Evolutionary conservation across 1,284 basidiomycete genomes (phyloP), one percentile per base, ranked within the genome.

Genomic region (Exobasidium rhododendri): DNA sequence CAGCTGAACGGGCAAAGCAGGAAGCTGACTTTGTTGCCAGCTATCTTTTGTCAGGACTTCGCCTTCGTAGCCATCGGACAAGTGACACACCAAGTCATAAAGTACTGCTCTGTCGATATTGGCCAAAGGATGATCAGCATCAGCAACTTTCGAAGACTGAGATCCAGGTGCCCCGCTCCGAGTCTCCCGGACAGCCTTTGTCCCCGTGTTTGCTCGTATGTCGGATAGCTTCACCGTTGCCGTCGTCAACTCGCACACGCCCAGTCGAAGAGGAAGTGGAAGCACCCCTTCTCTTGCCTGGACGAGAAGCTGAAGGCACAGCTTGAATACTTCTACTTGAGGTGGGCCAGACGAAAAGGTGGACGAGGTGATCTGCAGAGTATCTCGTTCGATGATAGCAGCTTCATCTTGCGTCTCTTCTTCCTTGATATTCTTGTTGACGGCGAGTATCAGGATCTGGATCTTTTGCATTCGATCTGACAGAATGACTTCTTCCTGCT

Each of bases 101-200:
- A 78, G 68, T 28, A 75, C 61, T 3, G 74, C 65, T 10, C 75
- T 68, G 45, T 78, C 75, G 45, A 63, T 73, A 43, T 65, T 61
- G 17, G 71, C 70, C 1, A 73, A 64, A 2, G 71, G 67, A 52
- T 71, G 71, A 40, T 71, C 71, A 44, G 67, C 68, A 52, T 73
- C 71, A 13, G 62, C 59, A 7, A 66, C 63, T 24, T 71, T 71
- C 49, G 69, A 71, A 3, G 71, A 73, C 40, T 72, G 66, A 0
- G 71, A 73, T 30, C 71, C 71, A 2, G 71, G 71, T 26, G 71
- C 71, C 6, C 70, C 71, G 50, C 69, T 73, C 46, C 71, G 60
- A 20, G 68, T 66, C 54, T 73, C 71, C 10, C 64, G 65, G 29
- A 71, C 53, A 7, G 71, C 70, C 3, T 59, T 63, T 22, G 69